Evolutionary conservation across 495 filamentous ascomycete genomes (phyloP).

Genomic region (Tuber brumale): DNA sequence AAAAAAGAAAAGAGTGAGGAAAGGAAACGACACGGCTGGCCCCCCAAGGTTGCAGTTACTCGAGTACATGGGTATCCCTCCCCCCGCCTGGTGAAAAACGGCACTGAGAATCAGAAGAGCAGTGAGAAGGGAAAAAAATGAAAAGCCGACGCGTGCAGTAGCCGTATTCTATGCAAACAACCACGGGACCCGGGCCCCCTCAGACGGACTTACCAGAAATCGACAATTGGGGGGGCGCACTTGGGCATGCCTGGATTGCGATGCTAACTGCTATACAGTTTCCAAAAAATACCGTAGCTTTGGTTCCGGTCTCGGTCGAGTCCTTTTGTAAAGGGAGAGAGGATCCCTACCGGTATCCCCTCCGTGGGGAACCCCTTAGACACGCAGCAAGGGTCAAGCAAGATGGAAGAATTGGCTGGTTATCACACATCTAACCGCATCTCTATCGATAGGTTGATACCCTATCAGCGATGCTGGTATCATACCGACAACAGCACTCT

Average conservation of each 20-base stretch:
- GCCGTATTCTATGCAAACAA: background rate
- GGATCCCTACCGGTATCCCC: background rate
- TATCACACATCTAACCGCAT: background rate
- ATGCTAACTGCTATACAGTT: background rate
- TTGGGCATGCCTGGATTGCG: background rate
- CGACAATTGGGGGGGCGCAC: background rate
- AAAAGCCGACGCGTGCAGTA: background rate
- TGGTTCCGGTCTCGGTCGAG: background rate
- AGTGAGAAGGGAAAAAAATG: background rate
- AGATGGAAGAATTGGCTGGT: background rate
- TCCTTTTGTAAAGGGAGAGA: background rate
- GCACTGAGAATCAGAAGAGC: background rate
- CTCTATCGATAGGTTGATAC: conserved; percentile 3
- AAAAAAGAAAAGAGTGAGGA: background rate
- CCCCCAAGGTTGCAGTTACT: background rate
- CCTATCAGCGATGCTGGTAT: background rate
- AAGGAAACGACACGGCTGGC: background rate
- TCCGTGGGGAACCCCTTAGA: background rate
- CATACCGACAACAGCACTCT: background rate
- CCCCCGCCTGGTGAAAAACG: background rate
- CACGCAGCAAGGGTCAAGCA: background rate
- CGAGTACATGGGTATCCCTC: background rate
- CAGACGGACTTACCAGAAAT: background rate
- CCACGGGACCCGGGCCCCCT: conserved; percentile 1
- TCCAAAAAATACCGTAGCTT: background rate